These are phyloP conservation scores for Penicillium verrucosum DNA, from an alignment of 2,329 filamentous ascomycete species.

Conservation along the genomic window DNA sequence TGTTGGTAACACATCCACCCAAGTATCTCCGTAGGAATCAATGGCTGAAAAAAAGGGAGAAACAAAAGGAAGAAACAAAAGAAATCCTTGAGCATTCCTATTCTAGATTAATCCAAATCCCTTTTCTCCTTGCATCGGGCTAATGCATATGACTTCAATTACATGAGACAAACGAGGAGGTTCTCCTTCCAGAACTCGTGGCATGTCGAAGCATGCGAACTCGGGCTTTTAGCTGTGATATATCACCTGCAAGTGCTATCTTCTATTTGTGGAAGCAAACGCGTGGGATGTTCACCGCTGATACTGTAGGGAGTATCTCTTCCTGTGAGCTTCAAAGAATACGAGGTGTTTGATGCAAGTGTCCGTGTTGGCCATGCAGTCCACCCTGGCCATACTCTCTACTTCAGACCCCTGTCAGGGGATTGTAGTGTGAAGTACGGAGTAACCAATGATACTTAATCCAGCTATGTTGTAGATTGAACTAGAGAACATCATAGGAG, in stretches of 20 bases:
- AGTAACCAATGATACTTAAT: not conserved
- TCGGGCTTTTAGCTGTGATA: not conserved
- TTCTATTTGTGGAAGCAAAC: not conserved
- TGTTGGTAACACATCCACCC: not conserved
- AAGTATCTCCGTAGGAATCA: not conserved
- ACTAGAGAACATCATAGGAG: not conserved
- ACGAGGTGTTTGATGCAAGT: not conserved
- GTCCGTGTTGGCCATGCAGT: not conserved
- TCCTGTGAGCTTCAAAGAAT: not conserved
- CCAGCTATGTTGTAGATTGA: not conserved
- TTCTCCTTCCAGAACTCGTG: not conserved
- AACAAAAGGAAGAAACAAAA: no score
- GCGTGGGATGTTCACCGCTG: not conserved
- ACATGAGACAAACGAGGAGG: not conserved
- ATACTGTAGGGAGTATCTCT: not conserved
- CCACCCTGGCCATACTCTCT: not conserved
- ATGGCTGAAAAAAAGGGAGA: not conserved
- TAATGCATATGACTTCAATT: not conserved
- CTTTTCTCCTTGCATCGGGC: not conserved
- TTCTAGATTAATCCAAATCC: not conserved
- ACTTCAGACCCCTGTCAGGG: not conserved
- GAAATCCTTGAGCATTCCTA: not conserved
- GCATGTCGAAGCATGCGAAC: not conserved
- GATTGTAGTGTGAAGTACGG: not conserved
- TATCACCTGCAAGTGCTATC: not conserved